Percentiles rank a stretch among this genome's conserved stretches.
Conservation (phyloP, 176 grass and related monocot species). For the Luzula sylvatica region DNA sequence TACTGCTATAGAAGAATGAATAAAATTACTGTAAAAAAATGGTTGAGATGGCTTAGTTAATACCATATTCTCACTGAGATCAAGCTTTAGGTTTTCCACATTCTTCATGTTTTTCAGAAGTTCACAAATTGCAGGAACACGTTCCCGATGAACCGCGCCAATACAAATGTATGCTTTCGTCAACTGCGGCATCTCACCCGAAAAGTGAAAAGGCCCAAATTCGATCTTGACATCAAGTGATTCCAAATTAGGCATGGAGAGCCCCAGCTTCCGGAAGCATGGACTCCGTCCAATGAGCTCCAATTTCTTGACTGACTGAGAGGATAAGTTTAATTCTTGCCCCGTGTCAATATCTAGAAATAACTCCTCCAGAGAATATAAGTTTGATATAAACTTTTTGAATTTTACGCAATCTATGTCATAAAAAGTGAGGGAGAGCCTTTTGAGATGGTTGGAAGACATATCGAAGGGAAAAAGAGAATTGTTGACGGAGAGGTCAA, state of each 20-base stretch:
- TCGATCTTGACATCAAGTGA: too few relatives aligned
- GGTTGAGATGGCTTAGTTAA: background rate
- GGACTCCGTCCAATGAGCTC: too few relatives aligned
- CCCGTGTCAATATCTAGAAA: background rate
- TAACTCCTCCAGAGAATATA: conserved; percentile 5
- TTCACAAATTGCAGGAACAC: background rate
- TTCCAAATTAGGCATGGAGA: too few relatives aligned
- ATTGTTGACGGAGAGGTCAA: background rate
- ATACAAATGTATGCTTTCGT: background rate
- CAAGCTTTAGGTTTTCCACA: background rate
- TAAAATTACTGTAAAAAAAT: background rate
- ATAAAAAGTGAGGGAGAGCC: background rate
- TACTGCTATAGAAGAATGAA: background rate
- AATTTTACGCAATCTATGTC: background rate
- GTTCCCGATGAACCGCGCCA: background rate
- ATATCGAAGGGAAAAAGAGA: background rate
- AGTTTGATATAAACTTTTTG: background rate
- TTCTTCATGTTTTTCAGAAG: background rate
- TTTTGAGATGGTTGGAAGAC: background rate
- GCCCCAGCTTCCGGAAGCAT: too few relatives aligned
- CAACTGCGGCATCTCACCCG: background rate
- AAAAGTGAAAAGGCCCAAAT: too few relatives aligned
- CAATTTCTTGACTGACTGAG: background rate
- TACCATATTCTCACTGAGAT: background rate
- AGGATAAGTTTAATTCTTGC: background rate